Base-by-base conservation (phyloP, 1,284 basidiomycete species). In the Cryptococcus wingfieldii region DNA sequence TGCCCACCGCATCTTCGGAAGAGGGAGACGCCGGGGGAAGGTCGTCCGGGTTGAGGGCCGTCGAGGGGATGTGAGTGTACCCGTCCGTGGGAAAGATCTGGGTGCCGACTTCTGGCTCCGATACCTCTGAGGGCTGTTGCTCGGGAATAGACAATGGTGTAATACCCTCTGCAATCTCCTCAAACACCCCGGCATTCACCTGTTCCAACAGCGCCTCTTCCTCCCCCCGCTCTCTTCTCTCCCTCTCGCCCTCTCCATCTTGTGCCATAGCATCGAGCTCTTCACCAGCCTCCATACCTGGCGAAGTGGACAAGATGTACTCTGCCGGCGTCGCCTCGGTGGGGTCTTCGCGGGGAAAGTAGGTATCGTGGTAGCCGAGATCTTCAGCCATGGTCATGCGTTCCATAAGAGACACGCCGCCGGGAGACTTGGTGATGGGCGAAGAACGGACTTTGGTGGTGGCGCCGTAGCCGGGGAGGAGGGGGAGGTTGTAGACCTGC, bases 381-480 rank as follows among this genome's bases (percentile, higher is more conserved):
- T 94, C 92, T 71, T 96, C 92, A 2, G 88, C 89, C 70, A 91
- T 88, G 2, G 82, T 89, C 60, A 95, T 83, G 53, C 81, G 82
- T 53, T 82, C 82, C 44, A 46, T 46, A 53, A 84, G 81, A 2
- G 83, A 85, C 60, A 83, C 85, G 39, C 81, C 83, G 18, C 80
- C 76, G 4, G 83, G 81, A 5, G 80, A 80, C 64, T 82, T 82
- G 19, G 84, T 80, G 8, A 85, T 83, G 2, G 83, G 86, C 0
- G 90, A 91, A 0, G 89, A 91, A 5, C 93, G 86, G 18, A 97
- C 80, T 58, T 89, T 90, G 6, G 88, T 86, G 38, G 85, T 84
- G 1, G 87, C 86, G 0, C 89, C 89, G 68, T 97, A 98, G 0
- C 93, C 93, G 4, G 93, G 90, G 5, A 97, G 81, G 1, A 97